phyloP scores from a whole-genome alignment of 768 basidiomycete species.

The Baorangia bicolor region DNA sequence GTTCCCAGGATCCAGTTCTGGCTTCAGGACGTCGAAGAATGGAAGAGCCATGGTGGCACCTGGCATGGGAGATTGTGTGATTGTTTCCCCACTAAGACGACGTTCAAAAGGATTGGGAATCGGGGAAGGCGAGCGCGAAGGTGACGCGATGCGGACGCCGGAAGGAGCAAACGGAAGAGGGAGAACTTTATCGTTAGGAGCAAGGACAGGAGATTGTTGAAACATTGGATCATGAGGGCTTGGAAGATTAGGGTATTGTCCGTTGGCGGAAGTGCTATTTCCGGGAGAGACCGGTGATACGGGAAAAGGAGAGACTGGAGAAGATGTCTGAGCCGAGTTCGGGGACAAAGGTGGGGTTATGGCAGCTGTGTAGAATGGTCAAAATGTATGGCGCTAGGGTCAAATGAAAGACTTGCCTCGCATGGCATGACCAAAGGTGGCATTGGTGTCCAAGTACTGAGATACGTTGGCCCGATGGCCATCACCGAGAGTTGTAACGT shows the following conservation, averaged over 20 bases:
- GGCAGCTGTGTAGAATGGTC: conserved; percentile 22
- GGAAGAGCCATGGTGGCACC: conserved; percentile 40
- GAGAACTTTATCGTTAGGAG: conserved; percentile 17
- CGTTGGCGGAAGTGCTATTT: conserved; percentile 14
- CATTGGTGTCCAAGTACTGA: conserved; percentile 47
- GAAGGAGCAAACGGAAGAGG: conserved; percentile 23
- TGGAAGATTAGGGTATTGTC: conserved; percentile 17
- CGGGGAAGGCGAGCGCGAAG: conserved; percentile 32
- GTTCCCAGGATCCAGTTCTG: conserved; percentile 19
- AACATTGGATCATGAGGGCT: conserved; percentile 18
- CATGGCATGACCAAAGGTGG: conserved; percentile 28
- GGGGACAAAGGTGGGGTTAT: conserved; percentile 36
- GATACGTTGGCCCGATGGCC: conserved; percentile 37
- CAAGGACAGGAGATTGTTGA: conserved; percentile 1
- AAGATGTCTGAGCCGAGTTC: conserved; percentile 32
- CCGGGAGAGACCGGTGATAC: conserved; percentile 24
- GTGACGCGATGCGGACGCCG: conserved; percentile 27
- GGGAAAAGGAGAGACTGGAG: conserved; percentile 34
- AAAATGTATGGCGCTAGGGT: background rate
- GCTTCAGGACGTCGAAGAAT: conserved; percentile 57
- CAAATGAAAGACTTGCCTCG: conserved; percentile 28
- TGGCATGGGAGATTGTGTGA: conserved; percentile 23
- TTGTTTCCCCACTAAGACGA: conserved; percentile 78
- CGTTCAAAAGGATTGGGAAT: conserved; percentile 91
- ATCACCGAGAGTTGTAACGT: conserved; percentile 3